Percentiles rank a stretch among this genome's conserved stretches.
phyloP scores from a whole-genome alignment of 495 filamentous ascomycete genomes.

The Recurvomyces mirabilis region DNA sequence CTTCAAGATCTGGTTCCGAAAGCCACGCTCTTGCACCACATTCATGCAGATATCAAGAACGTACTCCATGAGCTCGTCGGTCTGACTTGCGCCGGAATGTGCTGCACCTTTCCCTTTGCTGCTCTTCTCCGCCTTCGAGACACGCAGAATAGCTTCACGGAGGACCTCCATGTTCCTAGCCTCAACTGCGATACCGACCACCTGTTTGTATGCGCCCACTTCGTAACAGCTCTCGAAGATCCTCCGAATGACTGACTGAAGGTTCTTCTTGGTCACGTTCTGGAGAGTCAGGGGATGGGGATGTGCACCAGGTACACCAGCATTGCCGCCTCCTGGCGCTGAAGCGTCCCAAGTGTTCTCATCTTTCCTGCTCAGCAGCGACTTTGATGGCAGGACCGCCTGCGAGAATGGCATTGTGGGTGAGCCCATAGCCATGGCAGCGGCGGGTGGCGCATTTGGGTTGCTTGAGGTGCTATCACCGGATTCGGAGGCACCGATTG shows the following conservation, averaged over 20 bases:
- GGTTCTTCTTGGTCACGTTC: slow-evolving; percentile 51
- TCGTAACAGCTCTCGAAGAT: slow-evolving; percentile 85
- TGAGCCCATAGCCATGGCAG: slow-evolving; percentile 62
- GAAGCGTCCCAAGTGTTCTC: slow-evolving; percentile 47
- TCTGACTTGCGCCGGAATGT: slow-evolving; percentile 28
- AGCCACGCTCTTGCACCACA: slow-evolving; percentile 82
- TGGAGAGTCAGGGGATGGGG: slow-evolving; percentile 45
- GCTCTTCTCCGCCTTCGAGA: slow-evolving; percentile 72
- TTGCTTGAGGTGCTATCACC: slow-evolving; percentile 57
- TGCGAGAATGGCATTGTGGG: slow-evolving; percentile 92
- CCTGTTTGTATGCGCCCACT: slow-evolving; percentile 82
- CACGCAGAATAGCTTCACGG: slow-evolving; percentile 68
- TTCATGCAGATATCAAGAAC: slow-evolving; percentile 94
- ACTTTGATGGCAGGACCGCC: slow-evolving; percentile 79
- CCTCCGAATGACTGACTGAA: slow-evolving; percentile 73
- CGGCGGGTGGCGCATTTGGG: slow-evolving; percentile 51
- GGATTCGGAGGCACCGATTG: slow-evolving; percentile 50
- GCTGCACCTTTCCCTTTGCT: slow-evolving; percentile 36
- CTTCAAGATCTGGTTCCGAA: slow-evolving; percentile 75
- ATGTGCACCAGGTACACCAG: slow-evolving; percentile 40
- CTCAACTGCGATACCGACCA: slow-evolving; percentile 97
- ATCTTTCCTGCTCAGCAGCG: slow-evolving; percentile 73
- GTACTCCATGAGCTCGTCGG: slow-evolving; percentile 94
- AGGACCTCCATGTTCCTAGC: slow-evolving; percentile 87
- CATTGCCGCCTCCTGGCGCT: slow-evolving; percentile 43